A percentile compares a stretch with the other conserved stretches of the same genome.
These are phyloP conservation scores for Silene uniflora DNA, from an alignment of 148 eudicot species.

Conservation along the genomic window DNA sequence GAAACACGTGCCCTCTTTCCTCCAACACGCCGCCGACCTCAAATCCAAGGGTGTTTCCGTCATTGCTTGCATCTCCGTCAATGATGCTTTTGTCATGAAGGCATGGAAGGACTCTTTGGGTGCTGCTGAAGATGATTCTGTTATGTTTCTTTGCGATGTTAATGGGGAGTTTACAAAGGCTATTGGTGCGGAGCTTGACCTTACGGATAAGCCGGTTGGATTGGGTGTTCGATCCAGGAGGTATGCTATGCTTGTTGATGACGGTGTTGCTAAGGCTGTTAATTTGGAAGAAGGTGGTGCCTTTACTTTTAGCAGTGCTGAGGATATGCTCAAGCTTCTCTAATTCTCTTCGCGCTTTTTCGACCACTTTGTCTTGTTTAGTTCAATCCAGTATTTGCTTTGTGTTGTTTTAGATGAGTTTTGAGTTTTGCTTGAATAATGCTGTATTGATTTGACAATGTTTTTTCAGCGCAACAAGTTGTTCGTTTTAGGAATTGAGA, in stretches of 20 bases:
- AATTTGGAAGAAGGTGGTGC: conserved; percentile 93
- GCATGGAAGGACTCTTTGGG: conserved; percentile 75
- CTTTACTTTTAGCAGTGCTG: conserved; percentile 78
- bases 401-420: not conserved
- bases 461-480: not conserved
- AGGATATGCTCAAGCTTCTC: conserved; percentile 55
- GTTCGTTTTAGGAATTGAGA: too few relatives aligned
- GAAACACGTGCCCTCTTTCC: conserved; percentile 81
- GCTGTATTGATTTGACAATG: not conserved
- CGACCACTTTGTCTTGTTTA: not conserved
- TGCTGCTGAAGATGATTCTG: conserved; percentile 45
- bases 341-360: too few relatives aligned
- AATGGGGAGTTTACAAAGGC: conserved; percentile 75
- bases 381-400: not conserved
- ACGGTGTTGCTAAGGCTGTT: conserved; percentile 85
- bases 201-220: conserved; percentile 80
- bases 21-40: conserved; percentile 49
- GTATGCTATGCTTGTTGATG: conserved; percentile 74
- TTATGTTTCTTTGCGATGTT: conserved; percentile 70
- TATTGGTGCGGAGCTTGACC: conserved; percentile 74
- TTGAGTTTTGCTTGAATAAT: not conserved
- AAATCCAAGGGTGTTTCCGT: conserved; percentile 73
- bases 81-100: conserved; percentile 84
- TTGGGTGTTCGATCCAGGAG: conserved; percentile 71
- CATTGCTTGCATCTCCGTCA: conserved; percentile 78